Conservation (phyloP, 176 grass and related monocot genomes). For the Lolium perenne region DNA sequence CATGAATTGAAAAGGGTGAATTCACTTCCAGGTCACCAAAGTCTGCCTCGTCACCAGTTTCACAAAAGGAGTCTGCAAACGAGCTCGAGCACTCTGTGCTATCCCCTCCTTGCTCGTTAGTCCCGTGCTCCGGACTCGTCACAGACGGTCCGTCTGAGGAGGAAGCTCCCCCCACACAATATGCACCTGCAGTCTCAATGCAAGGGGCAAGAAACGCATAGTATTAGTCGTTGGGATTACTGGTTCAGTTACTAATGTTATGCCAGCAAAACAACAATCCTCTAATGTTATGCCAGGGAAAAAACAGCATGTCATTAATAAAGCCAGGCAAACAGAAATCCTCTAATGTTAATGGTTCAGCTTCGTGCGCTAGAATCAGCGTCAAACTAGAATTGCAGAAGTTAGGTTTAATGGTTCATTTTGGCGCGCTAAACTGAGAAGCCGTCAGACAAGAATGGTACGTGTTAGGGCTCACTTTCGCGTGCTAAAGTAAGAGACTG, state of each 20-base stretch:
- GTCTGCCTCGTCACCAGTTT: slow-evolving; percentile 54
- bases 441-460: not conserved
- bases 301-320: not conserved
- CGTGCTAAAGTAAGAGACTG: not conserved
- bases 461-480: not conserved
- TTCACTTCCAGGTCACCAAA: slow-evolving; percentile 65
- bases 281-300: not conserved
- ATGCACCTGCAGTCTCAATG: not conserved
- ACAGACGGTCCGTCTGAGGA: not conserved
- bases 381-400: not conserved
- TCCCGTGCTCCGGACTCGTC: not conserved
- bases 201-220: not conserved
- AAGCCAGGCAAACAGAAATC: not conserved
- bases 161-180: not conserved
- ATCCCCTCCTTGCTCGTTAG: slow-evolving; percentile 47
- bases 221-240: not conserved
- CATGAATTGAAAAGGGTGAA: slow-evolving; percentile 46
- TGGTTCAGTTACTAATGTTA: not conserved
- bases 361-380: not conserved
- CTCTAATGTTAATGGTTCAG: not conserved
- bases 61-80: slow-evolving; percentile 70
- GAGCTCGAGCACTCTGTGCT: slow-evolving; percentile 87
- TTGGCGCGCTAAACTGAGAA: not conserved
- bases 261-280: not conserved
- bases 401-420: not conserved